These are phyloP conservation scores for Claviceps arundinis DNA, from an alignment of 2,329 filamentous ascomycete species.

Conservation along the genomic window DNA sequence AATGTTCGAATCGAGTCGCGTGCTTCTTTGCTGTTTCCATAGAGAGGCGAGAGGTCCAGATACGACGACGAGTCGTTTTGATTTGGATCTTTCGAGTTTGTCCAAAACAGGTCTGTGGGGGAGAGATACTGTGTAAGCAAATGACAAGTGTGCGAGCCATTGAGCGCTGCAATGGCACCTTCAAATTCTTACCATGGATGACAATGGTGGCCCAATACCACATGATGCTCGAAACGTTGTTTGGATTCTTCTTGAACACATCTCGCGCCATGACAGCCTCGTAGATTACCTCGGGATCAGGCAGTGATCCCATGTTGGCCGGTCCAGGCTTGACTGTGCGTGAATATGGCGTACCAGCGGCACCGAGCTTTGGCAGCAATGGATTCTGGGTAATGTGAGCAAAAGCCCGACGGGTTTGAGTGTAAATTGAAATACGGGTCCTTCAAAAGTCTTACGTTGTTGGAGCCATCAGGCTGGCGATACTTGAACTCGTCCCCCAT, in stretches of 20 bases:
- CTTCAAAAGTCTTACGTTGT: constrained; percentile 35
- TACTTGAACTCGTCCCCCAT: constrained; percentile 51
- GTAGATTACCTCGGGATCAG: constrained; percentile 51
- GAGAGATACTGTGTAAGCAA: background rate
- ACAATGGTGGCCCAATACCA: constrained; percentile 65
- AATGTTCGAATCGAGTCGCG: constrained; percentile 57
- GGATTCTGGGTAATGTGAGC: constrained; percentile 36
- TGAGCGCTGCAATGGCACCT: background rate
- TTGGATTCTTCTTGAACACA: constrained; percentile 46
- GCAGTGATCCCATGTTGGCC: constrained; percentile 48
- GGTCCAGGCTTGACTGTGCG: constrained; percentile 47
- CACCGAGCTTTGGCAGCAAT: constrained; percentile 50
- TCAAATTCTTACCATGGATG: constrained; percentile 43
- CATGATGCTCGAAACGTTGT: constrained; percentile 57
- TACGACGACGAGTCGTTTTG: constrained; percentile 58
- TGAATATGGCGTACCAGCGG: constrained; percentile 54
- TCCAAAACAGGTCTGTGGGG: constrained; percentile 50
- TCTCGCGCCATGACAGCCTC: constrained; percentile 44
- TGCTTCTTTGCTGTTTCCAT: constrained; percentile 54
- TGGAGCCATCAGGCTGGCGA: constrained; percentile 55
- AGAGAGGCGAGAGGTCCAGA: constrained; percentile 57
- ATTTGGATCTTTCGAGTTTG: constrained; percentile 45
- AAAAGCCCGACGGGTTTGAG: constrained; percentile 17
- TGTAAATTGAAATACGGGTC: no score
- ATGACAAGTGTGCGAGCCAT: background rate